Evolutionary conservation across 139 green algal genomes (phyloP).

Genomic region (Mesotaenium endlicherianum): DNA sequence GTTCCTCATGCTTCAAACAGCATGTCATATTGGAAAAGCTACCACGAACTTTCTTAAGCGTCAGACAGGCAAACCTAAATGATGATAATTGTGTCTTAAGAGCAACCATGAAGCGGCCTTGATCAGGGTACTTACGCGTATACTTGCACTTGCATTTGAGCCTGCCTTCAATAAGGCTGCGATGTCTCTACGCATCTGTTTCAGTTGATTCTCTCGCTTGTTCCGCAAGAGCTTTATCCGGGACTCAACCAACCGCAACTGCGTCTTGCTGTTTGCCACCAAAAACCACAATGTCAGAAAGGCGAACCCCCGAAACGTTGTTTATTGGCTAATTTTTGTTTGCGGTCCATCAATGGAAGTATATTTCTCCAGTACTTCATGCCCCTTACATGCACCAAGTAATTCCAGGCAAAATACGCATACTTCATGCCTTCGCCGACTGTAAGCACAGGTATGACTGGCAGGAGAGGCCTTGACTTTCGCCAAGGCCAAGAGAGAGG

Average conservation of each 20-base stretch:
- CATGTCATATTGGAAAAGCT: not conserved
- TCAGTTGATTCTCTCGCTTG: slow-evolving; percentile 35
- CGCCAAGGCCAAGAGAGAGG: too few relatives aligned
- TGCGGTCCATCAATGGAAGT: too few relatives aligned
- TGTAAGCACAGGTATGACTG: too few relatives aligned
- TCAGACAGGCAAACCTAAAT: not conserved
- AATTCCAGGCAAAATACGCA: too few relatives aligned
- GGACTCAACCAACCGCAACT: slow-evolving; percentile 37
- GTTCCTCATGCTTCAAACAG: too few relatives aligned
- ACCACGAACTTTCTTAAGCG: not conserved
- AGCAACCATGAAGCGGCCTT: not conserved
- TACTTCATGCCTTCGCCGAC: too few relatives aligned
- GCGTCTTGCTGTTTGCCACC: slow-evolving; percentile 57
- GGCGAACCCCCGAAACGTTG: too few relatives aligned
- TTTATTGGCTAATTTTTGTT: too few relatives aligned
- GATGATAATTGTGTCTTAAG: not conserved
- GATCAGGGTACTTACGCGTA: slow-evolving; percentile 21
- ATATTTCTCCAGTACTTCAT: too few relatives aligned
- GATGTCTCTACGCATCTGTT: slow-evolving; percentile 37
- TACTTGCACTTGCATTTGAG: slow-evolving; percentile 38
- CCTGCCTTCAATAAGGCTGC: slow-evolving; percentile 34
- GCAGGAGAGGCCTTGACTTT: too few relatives aligned
- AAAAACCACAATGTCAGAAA: too few relatives aligned
- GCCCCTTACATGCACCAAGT: too few relatives aligned
- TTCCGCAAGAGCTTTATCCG: slow-evolving; percentile 54